phyloP scores from a whole-genome alignment of 768 basidiomycete genomes.

The Clitopilus hobsonii region DNA sequence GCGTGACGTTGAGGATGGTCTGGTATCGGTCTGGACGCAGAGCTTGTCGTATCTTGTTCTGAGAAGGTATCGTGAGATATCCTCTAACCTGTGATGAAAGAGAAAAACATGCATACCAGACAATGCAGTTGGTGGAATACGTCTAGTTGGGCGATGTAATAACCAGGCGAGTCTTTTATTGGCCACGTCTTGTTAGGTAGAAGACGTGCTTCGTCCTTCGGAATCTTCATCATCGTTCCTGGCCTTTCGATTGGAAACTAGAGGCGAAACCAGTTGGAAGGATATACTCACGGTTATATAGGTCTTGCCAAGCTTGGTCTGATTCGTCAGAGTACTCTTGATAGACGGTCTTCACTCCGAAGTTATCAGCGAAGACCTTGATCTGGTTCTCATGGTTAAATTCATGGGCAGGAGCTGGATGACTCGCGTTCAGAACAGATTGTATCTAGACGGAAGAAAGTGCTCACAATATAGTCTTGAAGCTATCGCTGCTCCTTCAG shows the following conservation, averaged over 20 bases:
- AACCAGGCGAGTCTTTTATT: constrained; percentile 16
- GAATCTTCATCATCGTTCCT: constrained; percentile 10
- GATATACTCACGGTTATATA: constrained; percentile 20
- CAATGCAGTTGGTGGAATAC: constrained; percentile 27
- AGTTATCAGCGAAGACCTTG: constrained; percentile 15
- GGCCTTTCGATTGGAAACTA: too few relatives aligned
- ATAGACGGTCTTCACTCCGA: constrained; percentile 11
- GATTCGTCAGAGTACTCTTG: constrained; percentile 13
- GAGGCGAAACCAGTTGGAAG: too few relatives aligned
- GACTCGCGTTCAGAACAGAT: background rate
- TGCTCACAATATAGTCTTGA: background rate
- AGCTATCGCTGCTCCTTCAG: too few relatives aligned
- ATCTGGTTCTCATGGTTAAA: constrained; percentile 1
- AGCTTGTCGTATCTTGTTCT: constrained; percentile 1
- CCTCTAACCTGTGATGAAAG: too few relatives aligned
- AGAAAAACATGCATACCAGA: constrained; percentile 12
- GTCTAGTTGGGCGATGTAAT: constrained; percentile 19
- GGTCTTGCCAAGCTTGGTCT: constrained; percentile 18
- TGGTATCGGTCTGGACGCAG: background rate
- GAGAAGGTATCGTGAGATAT: too few relatives aligned
- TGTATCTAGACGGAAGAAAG: background rate
- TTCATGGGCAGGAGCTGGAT: background rate
- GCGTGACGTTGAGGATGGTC: constrained; percentile 10
- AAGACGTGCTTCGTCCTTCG: constrained; percentile 13
- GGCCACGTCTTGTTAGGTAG: constrained; percentile 18